A percentile compares a stretch with the other conserved stretches of the same genome.
Evolutionary conservation across 148 eudicot genomes (phyloP).

Genomic region (Vaccinium myrtillus): DNA sequence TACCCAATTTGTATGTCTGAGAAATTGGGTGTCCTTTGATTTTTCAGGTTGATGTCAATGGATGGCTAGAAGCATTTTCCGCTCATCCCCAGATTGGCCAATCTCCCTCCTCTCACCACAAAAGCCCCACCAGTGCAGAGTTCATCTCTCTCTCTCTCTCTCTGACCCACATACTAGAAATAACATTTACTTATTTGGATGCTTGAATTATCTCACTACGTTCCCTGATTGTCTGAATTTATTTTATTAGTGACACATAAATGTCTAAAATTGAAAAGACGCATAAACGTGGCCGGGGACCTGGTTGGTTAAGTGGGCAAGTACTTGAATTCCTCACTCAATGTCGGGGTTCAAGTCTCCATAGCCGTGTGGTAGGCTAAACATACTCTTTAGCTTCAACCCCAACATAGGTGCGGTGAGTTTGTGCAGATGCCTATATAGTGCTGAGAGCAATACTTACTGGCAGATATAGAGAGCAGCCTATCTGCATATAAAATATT

Average conservation of each 20-base stretch:
- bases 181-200: not conserved
- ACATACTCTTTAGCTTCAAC: too few species aligned
- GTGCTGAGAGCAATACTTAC: too few species aligned
- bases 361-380: not conserved
- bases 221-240: not conserved
- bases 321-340: not conserved
- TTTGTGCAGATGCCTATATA: too few species aligned
- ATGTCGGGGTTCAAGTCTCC: not conserved
- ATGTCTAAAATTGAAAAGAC: not conserved
- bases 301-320: not conserved
- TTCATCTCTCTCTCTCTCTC: conserved; percentile 33
- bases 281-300: not conserved
- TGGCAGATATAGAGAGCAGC: too few species aligned
- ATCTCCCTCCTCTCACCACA: conserved; percentile 37
- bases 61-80: conserved; percentile 91
- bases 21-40: conserved; percentile 7
- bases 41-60: conserved; percentile 75
- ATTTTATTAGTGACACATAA: not conserved
- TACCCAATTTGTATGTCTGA: not conserved
- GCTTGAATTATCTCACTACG: not conserved
- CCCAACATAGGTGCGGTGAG: too few species aligned
- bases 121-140: conserved; percentile 66
- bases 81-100: conserved; percentile 90
- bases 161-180: not conserved
- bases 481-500: too few species aligned